phyloP scores from a whole-genome alignment of 176 grass and related monocot genomes.

The Oryza meyeriana region DNA sequence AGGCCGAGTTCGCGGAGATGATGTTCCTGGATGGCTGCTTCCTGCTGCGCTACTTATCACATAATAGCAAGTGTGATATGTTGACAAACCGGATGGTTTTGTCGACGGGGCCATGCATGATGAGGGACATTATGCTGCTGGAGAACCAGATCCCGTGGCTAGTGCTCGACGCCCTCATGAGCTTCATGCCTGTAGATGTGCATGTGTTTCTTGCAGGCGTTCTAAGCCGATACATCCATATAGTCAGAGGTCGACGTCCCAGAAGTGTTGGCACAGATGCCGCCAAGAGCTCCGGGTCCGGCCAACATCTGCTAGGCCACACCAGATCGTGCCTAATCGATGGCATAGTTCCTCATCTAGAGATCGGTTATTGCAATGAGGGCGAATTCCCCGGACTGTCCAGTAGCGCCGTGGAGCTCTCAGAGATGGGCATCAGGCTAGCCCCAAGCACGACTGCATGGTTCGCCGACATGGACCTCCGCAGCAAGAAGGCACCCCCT shows the following conservation, averaged over 20 bases:
- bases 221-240: no score
- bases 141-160: conserved; percentile 32
- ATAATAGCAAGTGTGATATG: no score
- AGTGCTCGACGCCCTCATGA: background rate
- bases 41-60: conserved; percentile 1
- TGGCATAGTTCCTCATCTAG: no score
- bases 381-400: no score
- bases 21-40: conserved; percentile 36
- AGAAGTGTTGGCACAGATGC: no score
- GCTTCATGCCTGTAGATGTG: background rate
- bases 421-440: background rate
- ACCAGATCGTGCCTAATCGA: no score
- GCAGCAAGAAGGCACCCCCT: background rate
- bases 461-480: background rate
- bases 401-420: background rate
- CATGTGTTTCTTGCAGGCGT: no score
- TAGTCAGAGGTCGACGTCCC: no score
- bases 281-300: no score
- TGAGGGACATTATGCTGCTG: conserved; percentile 9
- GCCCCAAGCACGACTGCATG: background rate
- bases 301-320: no score
- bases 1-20: background rate
- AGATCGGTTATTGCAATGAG: no score
- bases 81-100: no score
- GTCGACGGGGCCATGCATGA: background rate